These are phyloP conservation scores for Thalassiosira livingstoniorum DNA, from an alignment of 352 stramenopile genomes.

Conservation along the genomic window DNA sequence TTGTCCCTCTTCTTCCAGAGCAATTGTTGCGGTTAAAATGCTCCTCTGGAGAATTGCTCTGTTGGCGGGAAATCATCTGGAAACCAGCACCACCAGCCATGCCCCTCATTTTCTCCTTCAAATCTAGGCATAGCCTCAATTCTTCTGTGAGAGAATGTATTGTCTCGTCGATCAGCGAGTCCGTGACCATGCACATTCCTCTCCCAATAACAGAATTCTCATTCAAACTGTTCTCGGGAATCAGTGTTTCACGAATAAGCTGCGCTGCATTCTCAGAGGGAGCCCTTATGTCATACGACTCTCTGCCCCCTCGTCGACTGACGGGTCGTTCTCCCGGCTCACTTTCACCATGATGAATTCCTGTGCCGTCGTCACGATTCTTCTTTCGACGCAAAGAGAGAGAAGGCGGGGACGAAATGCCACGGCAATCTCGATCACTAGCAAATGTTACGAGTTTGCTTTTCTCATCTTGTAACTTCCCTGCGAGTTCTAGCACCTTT, in stretches of 20 bases:
- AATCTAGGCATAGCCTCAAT: slow-evolving; percentile 31
- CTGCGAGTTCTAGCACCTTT: slow-evolving; percentile 48
- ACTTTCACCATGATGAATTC: background rate
- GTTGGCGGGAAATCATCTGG: background rate
- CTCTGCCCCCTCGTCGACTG: background rate
- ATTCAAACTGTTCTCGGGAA: slow-evolving; percentile 2
- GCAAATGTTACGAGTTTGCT: slow-evolving; percentile 21
- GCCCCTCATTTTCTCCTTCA: slow-evolving; percentile 37
- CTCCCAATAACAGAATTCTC: slow-evolving; percentile 14
- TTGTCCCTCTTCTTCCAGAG: too few species aligned
- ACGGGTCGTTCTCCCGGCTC: background rate
- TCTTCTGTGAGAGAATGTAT: slow-evolving; percentile 51
- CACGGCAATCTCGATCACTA: background rate
- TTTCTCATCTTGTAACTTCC: slow-evolving; percentile 39
- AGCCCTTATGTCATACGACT: background rate
- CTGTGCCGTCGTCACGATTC: background rate
- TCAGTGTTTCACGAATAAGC: slow-evolving; percentile 37
- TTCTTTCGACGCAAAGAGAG: slow-evolving; percentile 8
- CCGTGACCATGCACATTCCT: slow-evolving; percentile 46
- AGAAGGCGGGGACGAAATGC: background rate
- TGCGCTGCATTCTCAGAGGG: slow-evolving; percentile 33
- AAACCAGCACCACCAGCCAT: background rate
- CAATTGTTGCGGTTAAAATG: too few species aligned
- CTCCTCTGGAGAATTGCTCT: slow-evolving; percentile 5
- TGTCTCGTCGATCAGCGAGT: slow-evolving; percentile 63